Base-by-base conservation (phyloP, 2,329 filamentous ascomycete genomes). In the Neonectria coccinea region DNA sequence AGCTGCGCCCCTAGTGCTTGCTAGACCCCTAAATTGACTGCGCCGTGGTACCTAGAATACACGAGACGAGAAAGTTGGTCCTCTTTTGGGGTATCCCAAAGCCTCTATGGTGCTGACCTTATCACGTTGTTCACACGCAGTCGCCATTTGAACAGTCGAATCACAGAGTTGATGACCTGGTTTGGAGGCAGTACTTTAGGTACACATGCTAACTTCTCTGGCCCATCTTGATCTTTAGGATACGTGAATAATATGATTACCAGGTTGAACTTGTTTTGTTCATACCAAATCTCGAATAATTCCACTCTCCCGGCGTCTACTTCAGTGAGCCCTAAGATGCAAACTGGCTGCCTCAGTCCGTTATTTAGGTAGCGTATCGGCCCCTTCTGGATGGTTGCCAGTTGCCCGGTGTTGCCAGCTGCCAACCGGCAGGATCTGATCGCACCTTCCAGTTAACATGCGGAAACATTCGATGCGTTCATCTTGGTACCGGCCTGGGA, bases 1-100 rank as follows among this genome's bases (percentile, higher is more conserved):
- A 50, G 36, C 33, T 9, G 47, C 25, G 25, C 25, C 14, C 48
- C 42, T 22, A 33, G 22, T 25, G n/a, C 36, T 57, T 48, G 44
- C 36, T 27, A 47, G 52, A 29, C 59, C 31, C 79, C 88, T 91
- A 89, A 79, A 79, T 79, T 74, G 73, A 62, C 73, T 70, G 44
- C 60, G 70, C 77, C 67, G 79, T 89, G 85, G 83, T 84, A 81
- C 80, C 78, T 79, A 88, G 88, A 89, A 91, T 90, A 91, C 88
- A 91, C 88, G 78, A 92, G 91, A 67, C 45, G 74, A 72, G 61
- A 55, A 41, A 67, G 64, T 72, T 74, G 67, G 71, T 0, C 65
- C 54, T 73, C 72, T 74, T 73, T 67, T 75, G 62, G 67, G 73
- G 72, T 68, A 70, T 68, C 69, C 62, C 68, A 63, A 48, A 56